Evolutionary conservation across 1,284 basidiomycete genomes (phyloP).

Genomic region (Mycocalia duriaeana): DNA sequence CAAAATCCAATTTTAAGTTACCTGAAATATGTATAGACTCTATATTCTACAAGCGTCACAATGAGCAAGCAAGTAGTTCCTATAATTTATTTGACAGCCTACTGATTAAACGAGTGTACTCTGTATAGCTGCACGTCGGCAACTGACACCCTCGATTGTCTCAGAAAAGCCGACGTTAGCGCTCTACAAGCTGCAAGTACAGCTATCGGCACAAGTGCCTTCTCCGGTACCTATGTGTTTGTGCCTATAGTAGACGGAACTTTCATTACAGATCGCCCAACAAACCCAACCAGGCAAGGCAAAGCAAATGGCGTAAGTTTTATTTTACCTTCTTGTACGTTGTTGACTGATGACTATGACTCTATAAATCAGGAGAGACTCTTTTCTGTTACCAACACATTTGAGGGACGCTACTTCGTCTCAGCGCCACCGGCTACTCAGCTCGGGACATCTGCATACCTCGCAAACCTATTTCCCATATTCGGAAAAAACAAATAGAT

Average conservation of each 20-base stretch:
- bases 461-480: no score
- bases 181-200: slow-evolving; percentile 30
- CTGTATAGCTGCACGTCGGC: slow-evolving; percentile 33
- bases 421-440: no score
- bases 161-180: slow-evolving; percentile 24
- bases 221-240: slow-evolving; percentile 37
- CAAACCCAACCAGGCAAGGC: slow-evolving; percentile 26
- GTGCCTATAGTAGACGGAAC: slow-evolving; percentile 41
- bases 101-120: not conserved
- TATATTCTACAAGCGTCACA: not conserved
- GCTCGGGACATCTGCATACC: no score
- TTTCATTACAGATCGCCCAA: slow-evolving; percentile 39
- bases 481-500: no score
- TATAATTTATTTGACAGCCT: not conserved
- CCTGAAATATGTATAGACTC: slow-evolving; percentile 17
- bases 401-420: slow-evolving; percentile 37
- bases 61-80: not conserved
- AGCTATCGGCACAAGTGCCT: slow-evolving; percentile 27
- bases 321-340: slow-evolving; percentile 16
- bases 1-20: slow-evolving; percentile 22
- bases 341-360: not conserved
- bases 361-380: slow-evolving; percentile 24
- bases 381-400: slow-evolving; percentile 28
- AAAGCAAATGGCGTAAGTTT: slow-evolving; percentile 34
- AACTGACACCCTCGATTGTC: slow-evolving; percentile 29